Evolutionary conservation across 73 alveolate genomes (phyloP).

Genomic region (Uronychia setigera): DNA sequence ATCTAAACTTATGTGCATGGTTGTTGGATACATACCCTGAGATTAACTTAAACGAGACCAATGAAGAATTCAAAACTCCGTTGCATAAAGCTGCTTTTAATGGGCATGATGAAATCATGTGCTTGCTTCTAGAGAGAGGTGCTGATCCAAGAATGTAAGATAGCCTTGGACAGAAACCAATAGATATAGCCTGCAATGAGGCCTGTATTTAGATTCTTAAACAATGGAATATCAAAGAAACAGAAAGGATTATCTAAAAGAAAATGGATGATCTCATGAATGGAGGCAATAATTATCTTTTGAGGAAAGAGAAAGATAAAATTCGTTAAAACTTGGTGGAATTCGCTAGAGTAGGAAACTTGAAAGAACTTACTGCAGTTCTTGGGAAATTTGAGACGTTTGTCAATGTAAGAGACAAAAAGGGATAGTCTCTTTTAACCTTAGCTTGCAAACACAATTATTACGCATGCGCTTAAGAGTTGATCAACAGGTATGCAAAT

Average conservation of each 20-base stretch:
- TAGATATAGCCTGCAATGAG: conserved; percentile 10
- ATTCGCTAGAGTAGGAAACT: conserved; percentile 32
- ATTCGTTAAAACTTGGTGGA: conserved; percentile 12
- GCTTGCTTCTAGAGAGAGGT: conserved; percentile 33
- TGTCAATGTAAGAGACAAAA: conserved; percentile 41
- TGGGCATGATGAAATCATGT: conserved; percentile 38
- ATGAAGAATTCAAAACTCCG: conserved; percentile 66
- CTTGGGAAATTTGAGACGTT: conserved; percentile 22
- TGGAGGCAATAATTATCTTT: background rate
- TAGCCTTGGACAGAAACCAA: background rate
- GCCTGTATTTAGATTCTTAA: background rate
- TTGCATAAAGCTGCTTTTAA: conserved; percentile 84
- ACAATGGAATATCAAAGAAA: conserved; percentile 17
- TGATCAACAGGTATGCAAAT: conserved; percentile 4
- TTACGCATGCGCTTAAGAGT: conserved; percentile 17
- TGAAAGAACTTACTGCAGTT: conserved; percentile 28
- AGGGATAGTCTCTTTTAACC: conserved; percentile 42
- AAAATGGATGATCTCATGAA: background rate
- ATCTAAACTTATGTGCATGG: background rate
- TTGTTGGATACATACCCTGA: background rate
- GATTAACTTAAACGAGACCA: conserved; percentile 39
- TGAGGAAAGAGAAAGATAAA: conserved; percentile 4
- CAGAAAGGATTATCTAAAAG: background rate
- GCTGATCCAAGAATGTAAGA: conserved; percentile 43
- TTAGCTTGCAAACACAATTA: conserved; percentile 40